Evolutionary conservation across 2,329 filamentous ascomycete species (phyloP).

Genomic region (Lachnellula occidentalis): DNA sequence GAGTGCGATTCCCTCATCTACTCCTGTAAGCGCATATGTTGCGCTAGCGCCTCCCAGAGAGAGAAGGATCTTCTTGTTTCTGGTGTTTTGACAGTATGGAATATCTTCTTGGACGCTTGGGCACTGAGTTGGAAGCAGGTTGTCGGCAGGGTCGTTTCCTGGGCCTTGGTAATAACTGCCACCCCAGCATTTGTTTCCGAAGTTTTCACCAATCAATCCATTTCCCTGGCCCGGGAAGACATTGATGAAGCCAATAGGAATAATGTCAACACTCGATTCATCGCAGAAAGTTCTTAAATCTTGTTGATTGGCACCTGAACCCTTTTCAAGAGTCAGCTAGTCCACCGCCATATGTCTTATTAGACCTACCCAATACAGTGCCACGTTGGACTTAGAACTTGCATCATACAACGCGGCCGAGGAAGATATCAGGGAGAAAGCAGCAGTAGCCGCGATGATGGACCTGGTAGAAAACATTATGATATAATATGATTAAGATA

Average conservation of each 20-base stretch:
- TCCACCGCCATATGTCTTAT: background rate
- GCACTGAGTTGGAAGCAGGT: conserved; percentile 33
- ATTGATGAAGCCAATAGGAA: conserved; percentile 39
- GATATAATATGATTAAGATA: conserved; percentile 13
- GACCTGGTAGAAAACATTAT: conserved; percentile 30
- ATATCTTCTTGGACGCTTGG: conserved; percentile 34
- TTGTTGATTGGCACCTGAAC: conserved; percentile 36
- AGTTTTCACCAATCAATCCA: conserved; percentile 37
- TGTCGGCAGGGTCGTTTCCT: conserved; percentile 28
- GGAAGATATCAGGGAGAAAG: conserved; percentile 23
- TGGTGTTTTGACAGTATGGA: conserved; percentile 37
- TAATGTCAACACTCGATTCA: conserved; percentile 37
- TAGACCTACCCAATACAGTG: conserved; percentile 37
- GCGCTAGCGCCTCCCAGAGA: conserved; percentile 34
- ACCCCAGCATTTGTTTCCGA: conserved; percentile 37
- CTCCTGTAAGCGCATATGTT: conserved; percentile 35
- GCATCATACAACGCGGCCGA: conserved; percentile 28
- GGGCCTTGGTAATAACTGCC: conserved; percentile 20
- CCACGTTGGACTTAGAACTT: conserved; percentile 35
- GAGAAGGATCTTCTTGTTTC: conserved; percentile 37
- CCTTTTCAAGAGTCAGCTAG: conserved; percentile 26
- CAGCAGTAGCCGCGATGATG: conserved; percentile 22
- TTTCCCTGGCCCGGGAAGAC: conserved; percentile 39
- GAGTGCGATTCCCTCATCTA: conserved; percentile 33
- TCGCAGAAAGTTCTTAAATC: conserved; percentile 36